Evolutionary conservation across 148 eudicot species (phyloP).

Genomic region (Drosera capensis): DNA sequence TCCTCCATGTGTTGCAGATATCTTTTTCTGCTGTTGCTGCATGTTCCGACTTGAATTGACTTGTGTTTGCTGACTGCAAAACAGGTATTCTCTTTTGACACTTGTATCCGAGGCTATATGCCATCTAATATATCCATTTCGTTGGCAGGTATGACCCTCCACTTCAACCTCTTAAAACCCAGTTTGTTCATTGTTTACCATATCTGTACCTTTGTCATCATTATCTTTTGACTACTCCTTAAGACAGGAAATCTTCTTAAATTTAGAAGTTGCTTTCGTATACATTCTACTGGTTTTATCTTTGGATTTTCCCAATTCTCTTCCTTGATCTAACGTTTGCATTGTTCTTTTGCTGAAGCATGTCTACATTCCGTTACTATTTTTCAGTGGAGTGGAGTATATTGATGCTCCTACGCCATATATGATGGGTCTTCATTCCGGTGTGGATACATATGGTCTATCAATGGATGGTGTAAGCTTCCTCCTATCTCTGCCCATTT

Average conservation of each 20-base stretch:
- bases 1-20: too few relatives aligned
- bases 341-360: conserved; percentile 58
- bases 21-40: too few relatives aligned
- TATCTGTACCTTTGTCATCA: background rate
- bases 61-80: background rate
- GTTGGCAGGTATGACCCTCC: conserved; percentile 66
- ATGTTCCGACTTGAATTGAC: too few relatives aligned
- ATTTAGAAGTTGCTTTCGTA: background rate
- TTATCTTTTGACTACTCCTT: too few relatives aligned
- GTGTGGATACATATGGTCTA: conserved; percentile 85
- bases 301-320: background rate
- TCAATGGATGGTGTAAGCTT: conserved; percentile 93
- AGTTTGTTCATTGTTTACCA: background rate
- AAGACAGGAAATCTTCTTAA: too few relatives aligned
- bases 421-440: conserved; percentile 99
- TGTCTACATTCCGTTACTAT: conserved; percentile 98
- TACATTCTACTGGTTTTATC: background rate
- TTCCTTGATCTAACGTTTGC: conserved; percentile 25
- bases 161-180: background rate
- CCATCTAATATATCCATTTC: conserved; percentile 87
- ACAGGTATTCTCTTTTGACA: conserved; percentile 89
- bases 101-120: conserved; percentile 94
- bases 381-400: conserved; percentile 99
- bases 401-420: conserved; percentile 99
- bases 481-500: conserved; percentile 1